Evolutionary conservation across 495 filamentous ascomycete genomes (phyloP).

Genomic region (Peziza echinospora): DNA sequence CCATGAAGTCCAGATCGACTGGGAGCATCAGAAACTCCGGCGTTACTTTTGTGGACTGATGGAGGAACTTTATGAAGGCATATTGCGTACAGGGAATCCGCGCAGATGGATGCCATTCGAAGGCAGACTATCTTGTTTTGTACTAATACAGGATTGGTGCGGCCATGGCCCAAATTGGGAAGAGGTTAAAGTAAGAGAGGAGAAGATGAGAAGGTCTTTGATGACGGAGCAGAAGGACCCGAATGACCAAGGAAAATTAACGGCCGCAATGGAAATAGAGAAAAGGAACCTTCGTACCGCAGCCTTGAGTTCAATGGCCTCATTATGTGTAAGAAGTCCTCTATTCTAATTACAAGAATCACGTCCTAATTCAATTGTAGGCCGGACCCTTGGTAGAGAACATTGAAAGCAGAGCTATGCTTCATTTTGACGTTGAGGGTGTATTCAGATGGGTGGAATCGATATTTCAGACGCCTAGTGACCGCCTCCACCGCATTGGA

Average conservation of each 20-base stretch:
- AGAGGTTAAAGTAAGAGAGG: slow-evolving; percentile 63
- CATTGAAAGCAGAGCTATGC: slow-evolving; percentile 56
- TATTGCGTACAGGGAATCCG: slow-evolving; percentile 69
- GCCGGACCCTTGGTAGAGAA: slow-evolving; percentile 73
- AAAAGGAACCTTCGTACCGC: slow-evolving; percentile 78
- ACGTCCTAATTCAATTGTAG: slow-evolving; percentile 19
- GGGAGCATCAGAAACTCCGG: slow-evolving; percentile 80
- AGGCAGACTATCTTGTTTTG: slow-evolving; percentile 75
- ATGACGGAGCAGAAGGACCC: slow-evolving; percentile 40
- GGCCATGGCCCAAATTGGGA: slow-evolving; percentile 82
- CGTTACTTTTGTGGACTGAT: slow-evolving; percentile 85
- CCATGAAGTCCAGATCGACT: slow-evolving; percentile 81
- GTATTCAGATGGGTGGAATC: slow-evolving; percentile 89
- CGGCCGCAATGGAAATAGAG: slow-evolving; percentile 87
- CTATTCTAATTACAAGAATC: slow-evolving; percentile 1
- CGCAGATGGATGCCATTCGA: slow-evolving; percentile 92
- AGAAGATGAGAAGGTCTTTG: slow-evolving; percentile 64
- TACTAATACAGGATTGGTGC: slow-evolving; percentile 98
- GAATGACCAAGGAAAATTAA: slow-evolving; percentile 39
- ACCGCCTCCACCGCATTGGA: slow-evolving; percentile 81
- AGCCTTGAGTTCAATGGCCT: slow-evolving; percentile 85
- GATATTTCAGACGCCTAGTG: slow-evolving; percentile 75
- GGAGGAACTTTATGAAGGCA: slow-evolving; percentile 77
- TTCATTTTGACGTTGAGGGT: slow-evolving; percentile 76
- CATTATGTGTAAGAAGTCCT: slow-evolving; percentile 46